These are phyloP conservation scores for Camellia japonica DNA, from an alignment of 148 eudicot genomes.

Conservation along the genomic window DNA sequence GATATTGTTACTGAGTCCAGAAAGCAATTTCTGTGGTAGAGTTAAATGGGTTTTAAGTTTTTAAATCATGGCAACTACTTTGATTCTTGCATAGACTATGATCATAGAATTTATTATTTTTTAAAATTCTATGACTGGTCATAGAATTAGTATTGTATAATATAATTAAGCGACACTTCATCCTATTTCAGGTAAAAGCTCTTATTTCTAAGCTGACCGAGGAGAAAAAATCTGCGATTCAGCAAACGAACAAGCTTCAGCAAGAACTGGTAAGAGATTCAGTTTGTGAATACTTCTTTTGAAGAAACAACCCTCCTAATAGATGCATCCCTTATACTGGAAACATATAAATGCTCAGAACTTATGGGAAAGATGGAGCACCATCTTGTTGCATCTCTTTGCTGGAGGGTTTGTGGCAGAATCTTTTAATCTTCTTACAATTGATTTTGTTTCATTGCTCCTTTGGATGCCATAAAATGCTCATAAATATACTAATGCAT, in stretches of 20 bases:
- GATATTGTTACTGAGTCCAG: neutral
- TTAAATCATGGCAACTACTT: neutral
- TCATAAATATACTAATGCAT: neutral
- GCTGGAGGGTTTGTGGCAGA: neutral
- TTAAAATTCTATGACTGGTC: too few relatives aligned
- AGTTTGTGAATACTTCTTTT: neutral
- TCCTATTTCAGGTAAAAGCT: constrained; percentile 46
- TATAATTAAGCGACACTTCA: neutral
- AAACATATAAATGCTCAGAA: neutral
- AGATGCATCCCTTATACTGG: neutral
- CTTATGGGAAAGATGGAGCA: neutral
- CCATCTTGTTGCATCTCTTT: neutral
- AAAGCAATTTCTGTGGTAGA: neutral
- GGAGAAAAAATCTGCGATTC: constrained; percentile 61
- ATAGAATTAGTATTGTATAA: neutral
- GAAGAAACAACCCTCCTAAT: neutral
- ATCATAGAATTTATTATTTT: neutral
- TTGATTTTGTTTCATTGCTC: constrained; percentile 3
- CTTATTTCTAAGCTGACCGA: constrained; percentile 62
- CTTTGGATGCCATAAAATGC: neutral
- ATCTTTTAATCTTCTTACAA: neutral
- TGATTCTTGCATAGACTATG: neutral
- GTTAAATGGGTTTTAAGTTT: neutral
- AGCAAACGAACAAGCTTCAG: constrained; percentile 63
- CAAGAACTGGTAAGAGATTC: constrained; percentile 67